Evolutionary conservation across 176 grass and related monocot species (phyloP).

Genomic region (Sorghum bicolor): DNA sequence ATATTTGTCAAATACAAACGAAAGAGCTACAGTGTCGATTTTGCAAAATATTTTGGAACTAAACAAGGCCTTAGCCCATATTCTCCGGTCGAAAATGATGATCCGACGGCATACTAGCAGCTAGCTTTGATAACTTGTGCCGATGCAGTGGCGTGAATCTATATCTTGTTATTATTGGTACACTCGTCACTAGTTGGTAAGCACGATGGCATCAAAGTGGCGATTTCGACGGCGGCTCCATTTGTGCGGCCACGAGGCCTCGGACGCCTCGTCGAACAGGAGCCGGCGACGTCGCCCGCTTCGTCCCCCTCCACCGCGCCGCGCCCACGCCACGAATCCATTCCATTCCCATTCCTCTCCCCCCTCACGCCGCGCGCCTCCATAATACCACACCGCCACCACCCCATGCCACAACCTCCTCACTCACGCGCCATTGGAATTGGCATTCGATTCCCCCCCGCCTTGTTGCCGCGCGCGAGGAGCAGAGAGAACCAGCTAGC

Average conservation of each 20-base stretch:
- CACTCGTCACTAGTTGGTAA: background rate
- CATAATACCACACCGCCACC: conserved; percentile 40
- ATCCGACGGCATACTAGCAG: too few relatives aligned
- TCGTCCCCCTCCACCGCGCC: conserved; percentile 19
- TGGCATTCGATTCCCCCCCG: background rate
- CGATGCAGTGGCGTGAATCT: background rate
- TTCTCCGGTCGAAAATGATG: background rate
- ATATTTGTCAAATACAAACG: too few relatives aligned
- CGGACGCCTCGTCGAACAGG: conserved; percentile 19
- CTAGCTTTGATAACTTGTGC: background rate
- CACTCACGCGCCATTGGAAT: background rate
- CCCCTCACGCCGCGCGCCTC: conserved; percentile 6
- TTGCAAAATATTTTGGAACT: too few relatives aligned
- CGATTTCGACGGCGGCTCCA: background rate
- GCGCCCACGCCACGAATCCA: conserved; percentile 53
- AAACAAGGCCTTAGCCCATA: too few relatives aligned
- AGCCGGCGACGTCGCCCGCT: conserved; percentile 41
- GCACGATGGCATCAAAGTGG: background rate
- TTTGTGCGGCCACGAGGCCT: conserved; percentile 37
- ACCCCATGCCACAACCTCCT: background rate
- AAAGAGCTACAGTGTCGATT: too few relatives aligned
- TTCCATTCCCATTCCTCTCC: conserved; percentile 41
- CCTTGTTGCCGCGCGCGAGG: background rate
- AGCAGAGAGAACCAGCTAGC: background rate
- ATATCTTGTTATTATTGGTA: background rate